Conservation (phyloP, 306 rosid genomes). For the Pterocarpus macrocarpus region DNA sequence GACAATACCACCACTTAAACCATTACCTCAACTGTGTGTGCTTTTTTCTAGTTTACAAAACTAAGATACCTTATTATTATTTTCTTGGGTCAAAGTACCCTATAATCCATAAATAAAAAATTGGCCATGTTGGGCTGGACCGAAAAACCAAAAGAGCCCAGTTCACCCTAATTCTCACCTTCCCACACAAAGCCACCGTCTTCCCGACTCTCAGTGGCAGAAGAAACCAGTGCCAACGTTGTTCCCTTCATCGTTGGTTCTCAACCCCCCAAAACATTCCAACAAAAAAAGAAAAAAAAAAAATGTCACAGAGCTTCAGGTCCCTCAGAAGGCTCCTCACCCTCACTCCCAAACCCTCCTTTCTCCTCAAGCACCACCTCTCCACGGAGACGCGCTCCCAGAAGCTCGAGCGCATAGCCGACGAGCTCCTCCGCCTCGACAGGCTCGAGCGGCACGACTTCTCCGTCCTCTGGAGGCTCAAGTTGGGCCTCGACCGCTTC, state of each 20-base stretch:
- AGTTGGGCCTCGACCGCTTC: slow-evolving; percentile 57
- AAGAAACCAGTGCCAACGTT: background rate
- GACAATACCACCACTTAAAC: too few species aligned
- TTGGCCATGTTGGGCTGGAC: background rate
- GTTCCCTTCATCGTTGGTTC: background rate
- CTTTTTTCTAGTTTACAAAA: too few species aligned
- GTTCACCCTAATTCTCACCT: background rate
- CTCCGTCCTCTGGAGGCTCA: slow-evolving; percentile 59
- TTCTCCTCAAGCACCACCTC: slow-evolving; percentile 22
- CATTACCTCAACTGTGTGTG: too few species aligned
- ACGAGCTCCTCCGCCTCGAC: slow-evolving; percentile 51
- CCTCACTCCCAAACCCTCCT: background rate
- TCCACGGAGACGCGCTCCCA: slow-evolving; percentile 38
- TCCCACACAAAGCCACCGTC: background rate
- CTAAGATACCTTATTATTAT: too few species aligned
- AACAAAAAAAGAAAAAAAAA: too few species aligned
- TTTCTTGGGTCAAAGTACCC: too few species aligned
- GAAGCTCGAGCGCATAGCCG: slow-evolving; percentile 51
- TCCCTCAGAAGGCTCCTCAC: slow-evolving; percentile 4
- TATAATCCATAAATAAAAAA: too few species aligned
- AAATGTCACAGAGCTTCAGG: slow-evolving; percentile 30
- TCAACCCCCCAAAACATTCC: background rate
- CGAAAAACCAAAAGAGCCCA: background rate
- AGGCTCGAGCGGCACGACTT: slow-evolving; percentile 60
- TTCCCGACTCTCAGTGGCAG: background rate